Evolutionary conservation across 495 filamentous ascomycete genomes (phyloP).

Genomic region (Aspergillus diversus): DNA sequence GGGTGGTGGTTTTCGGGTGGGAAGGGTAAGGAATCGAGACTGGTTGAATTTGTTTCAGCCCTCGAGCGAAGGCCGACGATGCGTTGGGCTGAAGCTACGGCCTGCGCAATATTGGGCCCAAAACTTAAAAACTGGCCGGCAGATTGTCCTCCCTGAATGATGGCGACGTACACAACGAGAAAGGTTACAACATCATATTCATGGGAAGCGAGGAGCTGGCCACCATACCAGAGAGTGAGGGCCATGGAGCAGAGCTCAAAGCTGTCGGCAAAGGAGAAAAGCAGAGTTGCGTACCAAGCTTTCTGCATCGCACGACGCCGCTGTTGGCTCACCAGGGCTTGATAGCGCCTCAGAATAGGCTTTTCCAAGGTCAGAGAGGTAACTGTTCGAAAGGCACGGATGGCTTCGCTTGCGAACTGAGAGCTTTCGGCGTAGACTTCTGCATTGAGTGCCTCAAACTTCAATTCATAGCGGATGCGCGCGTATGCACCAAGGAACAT

Average conservation of each 20-base stretch:
- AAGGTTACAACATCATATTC: slow-evolving; percentile 57
- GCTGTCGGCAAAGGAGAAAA: slow-evolving; percentile 44
- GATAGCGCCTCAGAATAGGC: slow-evolving; percentile 52
- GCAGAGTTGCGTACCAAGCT: slow-evolving; percentile 46
- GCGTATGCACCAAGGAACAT: slow-evolving; percentile 58
- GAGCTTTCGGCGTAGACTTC: slow-evolving; percentile 58
- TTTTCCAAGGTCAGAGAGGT: slow-evolving; percentile 57
- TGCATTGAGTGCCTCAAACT: slow-evolving; percentile 60
- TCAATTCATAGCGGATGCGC: slow-evolving; percentile 53
- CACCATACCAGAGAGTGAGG: slow-evolving; percentile 62
- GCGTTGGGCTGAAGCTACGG: slow-evolving; percentile 56
- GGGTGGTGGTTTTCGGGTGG: background rate
- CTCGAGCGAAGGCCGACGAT: slow-evolving; percentile 39
- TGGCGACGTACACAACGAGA: slow-evolving; percentile 61
- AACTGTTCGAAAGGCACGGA: slow-evolving; percentile 60
- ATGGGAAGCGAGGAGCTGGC: slow-evolving; percentile 50
- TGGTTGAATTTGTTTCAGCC: background rate
- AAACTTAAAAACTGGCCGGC: slow-evolving; percentile 57
- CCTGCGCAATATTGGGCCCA: slow-evolving; percentile 56
- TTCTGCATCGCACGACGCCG: slow-evolving; percentile 53
- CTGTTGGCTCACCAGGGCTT: slow-evolving; percentile 52
- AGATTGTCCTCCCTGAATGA: slow-evolving; percentile 59
- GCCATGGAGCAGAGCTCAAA: slow-evolving; percentile 57
- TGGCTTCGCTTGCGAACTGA: slow-evolving; percentile 61
- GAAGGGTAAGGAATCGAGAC: background rate